These are phyloP conservation scores for Vitis hybrid DNA, from an alignment of 177 flowering plant species.

Conservation along the genomic window DNA sequence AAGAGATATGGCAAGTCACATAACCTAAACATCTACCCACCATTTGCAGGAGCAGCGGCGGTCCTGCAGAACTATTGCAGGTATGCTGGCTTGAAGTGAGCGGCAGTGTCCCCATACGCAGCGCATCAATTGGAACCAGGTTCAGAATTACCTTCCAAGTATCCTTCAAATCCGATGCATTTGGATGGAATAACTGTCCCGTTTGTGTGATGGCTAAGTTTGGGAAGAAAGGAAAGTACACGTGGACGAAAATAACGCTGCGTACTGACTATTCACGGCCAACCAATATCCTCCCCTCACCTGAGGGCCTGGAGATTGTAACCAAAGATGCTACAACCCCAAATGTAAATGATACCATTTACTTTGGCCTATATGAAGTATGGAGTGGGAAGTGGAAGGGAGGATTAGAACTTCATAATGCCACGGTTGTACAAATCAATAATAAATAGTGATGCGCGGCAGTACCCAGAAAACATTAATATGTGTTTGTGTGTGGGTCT, in stretches of 20 bases:
- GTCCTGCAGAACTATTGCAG: conserved; percentile 24
- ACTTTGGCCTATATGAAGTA: conserved; percentile 37
- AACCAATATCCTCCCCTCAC: no score
- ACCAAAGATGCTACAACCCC: no score
- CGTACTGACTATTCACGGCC: no score
- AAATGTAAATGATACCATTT: background rate
- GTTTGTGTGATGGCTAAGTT: background rate
- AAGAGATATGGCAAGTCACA: background rate
- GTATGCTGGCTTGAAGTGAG: conserved; percentile 46
- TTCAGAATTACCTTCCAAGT: conserved; percentile 19
- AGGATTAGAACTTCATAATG: conserved; percentile 23
- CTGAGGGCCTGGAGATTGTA: background rate
- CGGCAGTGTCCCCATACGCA: background rate
- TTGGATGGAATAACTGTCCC: no score
- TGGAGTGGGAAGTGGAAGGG: conserved; percentile 46
- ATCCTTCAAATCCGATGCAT: conserved; percentile 14
- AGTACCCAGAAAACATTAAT: no score
- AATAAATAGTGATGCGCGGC: no score
- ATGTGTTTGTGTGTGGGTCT: no score
- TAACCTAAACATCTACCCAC: no score
- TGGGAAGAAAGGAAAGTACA: conserved; percentile 9
- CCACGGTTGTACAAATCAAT: no score
- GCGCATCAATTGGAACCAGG: background rate
- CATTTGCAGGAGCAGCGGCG: background rate
- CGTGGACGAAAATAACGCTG: background rate